phyloP scores from a whole-genome alignment of 768 basidiomycete species.

The Lentinula aciculospora region DNA sequence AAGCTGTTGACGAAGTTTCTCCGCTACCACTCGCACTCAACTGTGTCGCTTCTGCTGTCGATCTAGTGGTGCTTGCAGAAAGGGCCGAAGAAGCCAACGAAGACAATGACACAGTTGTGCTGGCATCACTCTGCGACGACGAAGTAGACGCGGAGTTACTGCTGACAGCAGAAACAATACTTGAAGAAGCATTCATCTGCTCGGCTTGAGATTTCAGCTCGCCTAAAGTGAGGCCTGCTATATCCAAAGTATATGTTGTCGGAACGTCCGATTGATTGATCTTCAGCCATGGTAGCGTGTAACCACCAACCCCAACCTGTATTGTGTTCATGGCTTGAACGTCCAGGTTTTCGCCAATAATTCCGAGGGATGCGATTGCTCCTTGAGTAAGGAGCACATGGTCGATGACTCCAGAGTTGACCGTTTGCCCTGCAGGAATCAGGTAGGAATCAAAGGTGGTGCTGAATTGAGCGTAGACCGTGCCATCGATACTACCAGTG shows the following conservation, averaged over 20 bases:
- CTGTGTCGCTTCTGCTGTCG: background rate
- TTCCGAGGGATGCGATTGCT: constrained; percentile 46
- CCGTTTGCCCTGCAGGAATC: constrained; percentile 51
- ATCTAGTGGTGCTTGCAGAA: background rate
- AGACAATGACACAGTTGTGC: constrained; percentile 1
- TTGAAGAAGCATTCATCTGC: constrained; percentile 7
- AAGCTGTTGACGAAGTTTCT: background rate
- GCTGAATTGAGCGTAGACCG: constrained; percentile 53
- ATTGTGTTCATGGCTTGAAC: constrained; percentile 43
- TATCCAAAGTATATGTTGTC: constrained; percentile 37
- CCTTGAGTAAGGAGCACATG: constrained; percentile 60
- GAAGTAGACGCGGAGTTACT: background rate
- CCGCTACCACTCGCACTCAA: background rate
- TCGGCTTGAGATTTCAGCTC: constrained; percentile 16
- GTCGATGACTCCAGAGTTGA: constrained; percentile 52
- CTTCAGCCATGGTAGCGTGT: constrained; percentile 62
- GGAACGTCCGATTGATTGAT: constrained; percentile 48
- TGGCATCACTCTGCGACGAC: background rate
- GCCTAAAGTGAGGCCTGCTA: constrained; percentile 11
- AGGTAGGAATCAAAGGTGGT: constrained; percentile 50
- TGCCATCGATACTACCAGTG: constrained; percentile 45
- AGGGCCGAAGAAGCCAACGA: background rate
- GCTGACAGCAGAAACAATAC: background rate
- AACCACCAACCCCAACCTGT: constrained; percentile 46
- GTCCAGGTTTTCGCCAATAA: constrained; percentile 56